Percentiles rank a stretch among this genome's conserved stretches.
These are phyloP conservation scores for Emmonsia crescens DNA, from an alignment of 2,329 filamentous ascomycete genomes.

Conservation along the genomic window DNA sequence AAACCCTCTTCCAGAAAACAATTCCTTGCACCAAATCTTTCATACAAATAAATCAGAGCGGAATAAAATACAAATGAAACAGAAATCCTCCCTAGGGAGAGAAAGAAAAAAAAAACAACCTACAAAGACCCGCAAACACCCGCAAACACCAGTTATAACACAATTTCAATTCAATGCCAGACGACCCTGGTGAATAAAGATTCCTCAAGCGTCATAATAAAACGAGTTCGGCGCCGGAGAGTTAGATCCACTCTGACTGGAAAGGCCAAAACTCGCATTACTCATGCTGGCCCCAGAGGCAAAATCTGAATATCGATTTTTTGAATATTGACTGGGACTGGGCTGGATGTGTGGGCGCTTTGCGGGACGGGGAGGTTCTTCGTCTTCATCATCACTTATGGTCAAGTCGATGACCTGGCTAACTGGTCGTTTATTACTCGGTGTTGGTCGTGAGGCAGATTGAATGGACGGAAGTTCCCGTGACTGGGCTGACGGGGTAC, in stretches of 20 bases:
- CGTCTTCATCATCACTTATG: constrained; percentile 42
- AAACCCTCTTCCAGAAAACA: constrained; percentile 28
- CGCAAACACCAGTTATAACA: no score
- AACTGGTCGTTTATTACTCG: constrained; percentile 35
- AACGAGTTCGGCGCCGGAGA: constrained; percentile 8
- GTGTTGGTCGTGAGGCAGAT: constrained; percentile 23
- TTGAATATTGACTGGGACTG: constrained; percentile 11
- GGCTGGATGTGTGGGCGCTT: constrained; percentile 21
- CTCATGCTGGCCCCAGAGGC: constrained; percentile 16
- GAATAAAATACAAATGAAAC: constrained; percentile 20
- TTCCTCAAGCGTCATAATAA: constrained; percentile 12
- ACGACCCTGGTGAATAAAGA: neutral
- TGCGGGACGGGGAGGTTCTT: constrained; percentile 30
- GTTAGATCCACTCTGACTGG: constrained; percentile 13
- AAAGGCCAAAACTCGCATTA: constrained; percentile 13
- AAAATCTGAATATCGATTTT: constrained; percentile 4
- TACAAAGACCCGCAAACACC: no score
- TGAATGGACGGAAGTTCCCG: constrained; percentile 30
- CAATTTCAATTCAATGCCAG: neutral
- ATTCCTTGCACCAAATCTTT: constrained; percentile 31
- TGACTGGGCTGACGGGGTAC: constrained; percentile 24
- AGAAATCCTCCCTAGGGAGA: neutral
- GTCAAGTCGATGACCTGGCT: constrained; percentile 45
- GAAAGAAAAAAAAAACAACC: neutral
- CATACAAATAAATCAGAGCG: constrained; percentile 22